Conservation (phyloP, 805 yeast genomes). For the Kazachstania kunashirensis region DNA sequence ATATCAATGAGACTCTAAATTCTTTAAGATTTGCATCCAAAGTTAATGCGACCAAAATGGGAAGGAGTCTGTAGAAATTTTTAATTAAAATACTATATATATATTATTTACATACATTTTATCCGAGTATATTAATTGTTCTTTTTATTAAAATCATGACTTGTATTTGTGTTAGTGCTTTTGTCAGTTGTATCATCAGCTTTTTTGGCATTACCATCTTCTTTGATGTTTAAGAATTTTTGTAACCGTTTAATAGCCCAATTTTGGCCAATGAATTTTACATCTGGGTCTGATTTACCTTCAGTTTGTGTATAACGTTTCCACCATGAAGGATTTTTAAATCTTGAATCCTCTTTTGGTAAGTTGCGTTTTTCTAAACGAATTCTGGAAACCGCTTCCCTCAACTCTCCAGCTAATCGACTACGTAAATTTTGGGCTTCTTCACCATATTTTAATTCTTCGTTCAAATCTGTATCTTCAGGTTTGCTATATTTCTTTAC, state of each 20-base stretch:
- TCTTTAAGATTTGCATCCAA: conserved; percentile 85
- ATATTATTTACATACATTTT: not conserved
- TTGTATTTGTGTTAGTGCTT: not conserved
- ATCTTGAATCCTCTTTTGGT: conserved; percentile 57
- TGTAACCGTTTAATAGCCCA: conserved; percentile 76
- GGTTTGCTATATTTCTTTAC: conserved; percentile 46
- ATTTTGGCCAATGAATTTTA: conserved; percentile 65
- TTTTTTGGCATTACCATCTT: conserved; percentile 5
- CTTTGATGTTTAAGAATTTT: conserved; percentile 29
- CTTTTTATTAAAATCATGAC: not conserved
- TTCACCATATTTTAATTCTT: conserved; percentile 51
- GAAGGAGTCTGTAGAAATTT: conserved; percentile 1
- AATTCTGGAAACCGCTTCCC: conserved; percentile 49
- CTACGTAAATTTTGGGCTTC: conserved; percentile 62
- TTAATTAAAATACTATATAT: not conserved
- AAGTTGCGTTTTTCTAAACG: conserved; percentile 35
- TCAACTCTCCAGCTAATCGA: conserved; percentile 55
- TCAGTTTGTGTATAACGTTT: conserved; percentile 49
- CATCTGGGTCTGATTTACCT: conserved; percentile 59
- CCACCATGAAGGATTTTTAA: conserved; percentile 70
- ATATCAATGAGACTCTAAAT: conserved; percentile 69
- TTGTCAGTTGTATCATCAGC: conserved; percentile 1
- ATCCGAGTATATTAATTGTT: not conserved
- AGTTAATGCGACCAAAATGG: conserved; percentile 48
- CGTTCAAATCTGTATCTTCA: conserved; percentile 43